A percentile compares a stretch with the other conserved stretches of the same genome.
phyloP scores from a whole-genome alignment of 2,329 filamentous ascomycete species.

The Ustulina deusta region DNA sequence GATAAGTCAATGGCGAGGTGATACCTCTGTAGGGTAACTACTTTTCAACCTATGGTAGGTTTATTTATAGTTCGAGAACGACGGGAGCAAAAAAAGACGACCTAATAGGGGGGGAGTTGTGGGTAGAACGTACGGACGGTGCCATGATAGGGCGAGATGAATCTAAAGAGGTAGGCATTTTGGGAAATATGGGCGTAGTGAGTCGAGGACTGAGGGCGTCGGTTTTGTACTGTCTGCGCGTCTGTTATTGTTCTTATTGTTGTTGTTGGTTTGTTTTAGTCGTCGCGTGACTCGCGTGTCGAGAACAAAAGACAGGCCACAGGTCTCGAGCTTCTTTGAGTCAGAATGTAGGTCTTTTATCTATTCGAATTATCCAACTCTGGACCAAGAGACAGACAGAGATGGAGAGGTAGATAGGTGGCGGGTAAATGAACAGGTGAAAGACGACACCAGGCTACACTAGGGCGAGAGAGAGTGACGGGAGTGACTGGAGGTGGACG shows the following conservation, averaged over 20 bases:
- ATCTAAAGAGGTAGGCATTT: conserved; percentile 70
- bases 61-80: background rate
- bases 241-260: background rate
- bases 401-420: background rate
- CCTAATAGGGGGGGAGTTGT: conserved; percentile 2
- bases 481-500: background rate
- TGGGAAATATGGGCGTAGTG: conserved; percentile 21
- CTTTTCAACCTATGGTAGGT: background rate
- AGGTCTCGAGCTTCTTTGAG: conserved; percentile 12
- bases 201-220: background rate
- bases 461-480: background rate
- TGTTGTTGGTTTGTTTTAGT: background rate
- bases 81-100: background rate
- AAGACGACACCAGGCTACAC: background rate
- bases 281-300: conserved; percentile 24
- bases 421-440: background rate
- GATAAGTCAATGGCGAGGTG: too few species aligned
- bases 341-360: background rate
- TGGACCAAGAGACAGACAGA: conserved; percentile 4
- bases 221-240: background rate
- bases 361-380: background rate
- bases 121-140: conserved; percentile 64
- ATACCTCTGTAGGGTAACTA: background rate
- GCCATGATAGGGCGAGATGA: conserved; percentile 73
- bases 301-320: conserved; percentile 15